Conservation (phyloP, 768 basidiomycete species). For the Wakefieldia striispora region DNA sequence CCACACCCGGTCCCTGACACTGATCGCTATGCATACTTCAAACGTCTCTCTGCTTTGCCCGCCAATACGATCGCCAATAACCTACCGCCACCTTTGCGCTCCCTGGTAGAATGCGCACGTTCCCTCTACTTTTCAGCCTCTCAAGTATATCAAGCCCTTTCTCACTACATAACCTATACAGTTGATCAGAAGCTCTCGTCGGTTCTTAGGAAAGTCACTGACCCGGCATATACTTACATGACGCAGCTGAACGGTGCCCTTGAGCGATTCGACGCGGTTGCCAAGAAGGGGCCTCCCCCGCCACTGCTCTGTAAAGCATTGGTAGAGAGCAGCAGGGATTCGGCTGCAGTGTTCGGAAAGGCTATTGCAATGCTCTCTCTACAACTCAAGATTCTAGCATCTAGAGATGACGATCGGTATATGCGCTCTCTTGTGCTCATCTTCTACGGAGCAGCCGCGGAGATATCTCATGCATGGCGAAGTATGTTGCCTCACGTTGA, state of each 20-base stretch:
- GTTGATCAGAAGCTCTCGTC: constrained; percentile 80
- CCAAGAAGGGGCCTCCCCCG: constrained; percentile 66
- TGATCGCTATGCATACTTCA: constrained; percentile 92
- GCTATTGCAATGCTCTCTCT: constrained; percentile 80
- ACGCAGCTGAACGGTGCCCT: constrained; percentile 80
- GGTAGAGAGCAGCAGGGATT: constrained; percentile 81
- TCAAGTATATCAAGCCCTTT: constrained; percentile 85
- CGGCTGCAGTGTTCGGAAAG: constrained; percentile 79
- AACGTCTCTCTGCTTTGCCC: constrained; percentile 80
- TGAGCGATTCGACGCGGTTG: constrained; percentile 86
- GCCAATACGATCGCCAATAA: constrained; percentile 56
- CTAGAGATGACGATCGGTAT: constrained; percentile 81
- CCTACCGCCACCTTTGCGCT: constrained; percentile 66
- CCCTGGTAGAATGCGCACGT: constrained; percentile 83
- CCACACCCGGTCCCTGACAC: constrained; percentile 52
- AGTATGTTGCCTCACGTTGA: constrained; percentile 69
- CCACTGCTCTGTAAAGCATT: constrained; percentile 72
- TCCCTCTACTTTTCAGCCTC: constrained; percentile 90
- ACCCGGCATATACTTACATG: constrained; percentile 81
- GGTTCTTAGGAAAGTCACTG: constrained; percentile 79
- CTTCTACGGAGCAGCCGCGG: constrained; percentile 86
- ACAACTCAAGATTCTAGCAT: constrained; percentile 75
- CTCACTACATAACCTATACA: constrained; percentile 82
- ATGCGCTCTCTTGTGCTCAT: constrained; percentile 82
- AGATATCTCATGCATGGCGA: constrained; percentile 85